Percentiles rank a stretch among this genome's conserved stretches.
phyloP scores from a whole-genome alignment of 345 rosid species.

The Corymbia maculata region DNA sequence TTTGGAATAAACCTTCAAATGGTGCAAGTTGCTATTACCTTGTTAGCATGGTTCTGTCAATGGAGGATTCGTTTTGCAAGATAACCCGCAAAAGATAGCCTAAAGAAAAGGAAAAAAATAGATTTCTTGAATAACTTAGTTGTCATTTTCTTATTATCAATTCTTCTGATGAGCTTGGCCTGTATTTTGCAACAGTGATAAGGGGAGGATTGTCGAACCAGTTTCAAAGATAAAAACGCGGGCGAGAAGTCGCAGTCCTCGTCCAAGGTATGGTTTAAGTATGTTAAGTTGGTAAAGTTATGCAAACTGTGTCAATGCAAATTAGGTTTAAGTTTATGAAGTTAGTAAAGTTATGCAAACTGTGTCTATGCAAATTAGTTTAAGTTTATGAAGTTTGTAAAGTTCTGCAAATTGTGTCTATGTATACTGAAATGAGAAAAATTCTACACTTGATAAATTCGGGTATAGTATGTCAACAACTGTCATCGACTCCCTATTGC shows the following conservation, averaged over 20 bases:
- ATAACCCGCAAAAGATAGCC: neutral
- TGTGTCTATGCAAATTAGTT: neutral
- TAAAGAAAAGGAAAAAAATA: neutral
- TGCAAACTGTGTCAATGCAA: neutral
- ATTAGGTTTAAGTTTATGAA: neutral
- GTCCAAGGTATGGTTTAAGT: conserved; percentile 14
- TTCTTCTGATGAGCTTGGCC: neutral
- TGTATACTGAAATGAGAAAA: neutral
- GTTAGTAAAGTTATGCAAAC: neutral
- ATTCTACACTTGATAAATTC: neutral
- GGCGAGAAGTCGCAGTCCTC: conserved; percentile 54
- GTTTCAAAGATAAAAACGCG: conserved; percentile 17
- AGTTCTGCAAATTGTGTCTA: neutral
- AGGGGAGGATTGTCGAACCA: conserved; percentile 43
- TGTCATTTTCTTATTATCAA: neutral
- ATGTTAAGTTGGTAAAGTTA: neutral
- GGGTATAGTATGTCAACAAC: neutral
- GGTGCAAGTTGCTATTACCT: neutral
- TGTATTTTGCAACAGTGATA: conserved; percentile 14
- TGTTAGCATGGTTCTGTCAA: neutral
- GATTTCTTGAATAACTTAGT: neutral
- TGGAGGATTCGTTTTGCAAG: neutral
- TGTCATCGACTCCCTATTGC: neutral
- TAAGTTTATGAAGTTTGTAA: neutral
- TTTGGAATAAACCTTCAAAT: neutral